These are phyloP conservation scores for Torulaspora maleeae DNA, from an alignment of 805 yeast species.

Conservation along the genomic window DNA sequence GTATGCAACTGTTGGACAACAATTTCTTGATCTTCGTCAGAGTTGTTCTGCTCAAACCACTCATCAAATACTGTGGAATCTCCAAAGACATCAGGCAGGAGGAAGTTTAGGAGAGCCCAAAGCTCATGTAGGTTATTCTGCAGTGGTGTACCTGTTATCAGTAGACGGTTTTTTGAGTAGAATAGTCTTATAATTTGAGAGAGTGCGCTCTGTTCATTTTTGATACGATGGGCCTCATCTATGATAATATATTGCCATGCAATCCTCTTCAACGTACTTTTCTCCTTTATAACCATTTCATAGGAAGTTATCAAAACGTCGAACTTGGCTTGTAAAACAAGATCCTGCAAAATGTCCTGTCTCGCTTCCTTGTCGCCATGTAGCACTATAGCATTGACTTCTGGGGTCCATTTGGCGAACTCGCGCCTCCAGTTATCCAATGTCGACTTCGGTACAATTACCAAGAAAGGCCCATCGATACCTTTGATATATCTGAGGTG, in stretches of 20 bases:
- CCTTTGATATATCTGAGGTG: constrained; percentile 72
- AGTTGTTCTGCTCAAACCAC: constrained; percentile 60
- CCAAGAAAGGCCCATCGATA: constrained; percentile 84
- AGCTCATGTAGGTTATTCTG: constrained; percentile 93
- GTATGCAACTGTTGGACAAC: constrained; percentile 87
- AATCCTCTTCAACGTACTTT: constrained; percentile 68
- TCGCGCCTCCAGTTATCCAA: constrained; percentile 96
- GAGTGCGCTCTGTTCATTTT: constrained; percentile 86
- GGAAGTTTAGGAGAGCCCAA: constrained; percentile 89
- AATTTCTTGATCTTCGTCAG: constrained; percentile 62
- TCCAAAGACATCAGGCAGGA: constrained; percentile 91
- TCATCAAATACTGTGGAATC: constrained; percentile 86
- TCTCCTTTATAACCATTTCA: constrained; percentile 90
- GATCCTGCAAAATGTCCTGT: constrained; percentile 50
- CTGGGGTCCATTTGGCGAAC: constrained; percentile 94
- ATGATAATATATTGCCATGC: constrained; percentile 92
- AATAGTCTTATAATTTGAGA: constrained; percentile 90
- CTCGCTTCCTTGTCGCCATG: constrained; percentile 91
- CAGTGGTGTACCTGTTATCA: constrained; percentile 94
- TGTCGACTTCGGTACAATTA: constrained; percentile 93
- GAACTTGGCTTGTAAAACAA: constrained; percentile 67
- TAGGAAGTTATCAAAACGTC: constrained; percentile 89
- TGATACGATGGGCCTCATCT: constrained; percentile 96
- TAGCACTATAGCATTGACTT: constrained; percentile 74
- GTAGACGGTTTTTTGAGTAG: constrained; percentile 74